Percentiles rank a stretch among this genome's conserved stretches.
These are phyloP conservation scores for Periconia macrospinosa DNA, from an alignment of 2,329 filamentous ascomycete species.

Conservation along the genomic window DNA sequence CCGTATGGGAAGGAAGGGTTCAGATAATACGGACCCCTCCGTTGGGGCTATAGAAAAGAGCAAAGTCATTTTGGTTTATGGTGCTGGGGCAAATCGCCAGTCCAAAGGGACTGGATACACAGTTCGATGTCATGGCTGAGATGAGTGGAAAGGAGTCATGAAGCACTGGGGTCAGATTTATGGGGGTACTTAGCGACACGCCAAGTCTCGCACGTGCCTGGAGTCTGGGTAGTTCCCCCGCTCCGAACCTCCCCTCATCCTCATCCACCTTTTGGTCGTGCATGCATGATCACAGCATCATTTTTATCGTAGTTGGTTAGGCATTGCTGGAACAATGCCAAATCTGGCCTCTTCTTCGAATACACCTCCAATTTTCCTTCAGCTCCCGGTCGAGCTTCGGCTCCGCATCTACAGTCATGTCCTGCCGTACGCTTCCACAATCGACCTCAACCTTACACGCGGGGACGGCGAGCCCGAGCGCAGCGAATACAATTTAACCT, in stretches of 20 bases:
- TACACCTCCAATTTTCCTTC: constrained; percentile 31
- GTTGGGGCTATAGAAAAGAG: constrained; percentile 55
- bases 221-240: constrained; percentile 1
- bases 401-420: constrained; percentile 46
- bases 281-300: not conserved
- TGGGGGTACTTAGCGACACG: not conserved
- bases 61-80: constrained; percentile 26
- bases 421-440: constrained; percentile 45
- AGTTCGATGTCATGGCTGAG: constrained; percentile 30
- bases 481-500: constrained; percentile 34
- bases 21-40: constrained; percentile 54
- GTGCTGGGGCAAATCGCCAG: constrained; percentile 22
- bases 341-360: not conserved
- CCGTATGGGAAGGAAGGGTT: constrained; percentile 33
- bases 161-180: not conserved
- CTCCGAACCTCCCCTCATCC: not conserved
- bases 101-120: constrained; percentile 26
- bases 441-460: constrained; percentile 25
- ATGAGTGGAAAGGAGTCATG: constrained; percentile 29
- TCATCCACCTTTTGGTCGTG: not conserved
- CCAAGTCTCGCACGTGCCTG: not conserved
- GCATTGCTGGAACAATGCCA: constrained; percentile 16
- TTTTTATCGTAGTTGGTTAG: not conserved
- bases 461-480: constrained; percentile 14
- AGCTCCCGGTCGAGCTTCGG: constrained; percentile 49